Base-by-base conservation (phyloP, 192 early-diverging fungal genomes). In the Pilaira anomala region DNA sequence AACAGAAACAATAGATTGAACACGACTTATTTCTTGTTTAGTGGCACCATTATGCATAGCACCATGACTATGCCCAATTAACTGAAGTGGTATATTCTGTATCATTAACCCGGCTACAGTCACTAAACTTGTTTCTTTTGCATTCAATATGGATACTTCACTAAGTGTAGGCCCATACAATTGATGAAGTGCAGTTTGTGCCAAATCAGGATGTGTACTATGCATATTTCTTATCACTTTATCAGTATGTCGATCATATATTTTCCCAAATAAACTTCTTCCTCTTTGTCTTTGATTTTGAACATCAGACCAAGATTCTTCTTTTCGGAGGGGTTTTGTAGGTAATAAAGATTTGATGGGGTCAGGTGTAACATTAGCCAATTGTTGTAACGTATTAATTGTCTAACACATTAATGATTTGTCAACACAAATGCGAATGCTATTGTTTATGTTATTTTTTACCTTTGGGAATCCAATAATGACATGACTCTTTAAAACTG, bases 401-500 rank as follows among this genome's bases (percentile, higher is more conserved):
- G 67, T 40, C 67, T 69, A 56, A 24, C n/a, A n/a, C n/a, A n/a
- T n/a, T 45, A 24, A 57, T 3, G 29, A 3, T 22, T 14, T 13
- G 26, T 45, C 16, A n/a, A n/a, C 21, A 41, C 18, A 7, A 14
- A 22, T n/a, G n/a, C n/a, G n/a, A n/a, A n/a, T n/a, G n/a, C n/a
- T n/a, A n/a, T 16, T 41, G 21, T 25, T 29, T n/a, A 26, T 18
- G 18, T 30, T 29, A 0, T 62, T n/a, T 3, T 24, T 24, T 67
- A 69, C 67, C 52, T 62, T 69, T 25, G 67, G 67, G 24, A 69
- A 69, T 26, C 67, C 67, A 25, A 7, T 28, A 11, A 53, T 60
- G 14, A 69, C 36, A 39, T 48, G 48, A 9, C 52, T 48, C 29
- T 69, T 69, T 13, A 69, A 29, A 39, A 69, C 48, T 8, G 60